phyloP scores from a whole-genome alignment of 345 rosid species.

The Hibiscus syriacus region DNA sequence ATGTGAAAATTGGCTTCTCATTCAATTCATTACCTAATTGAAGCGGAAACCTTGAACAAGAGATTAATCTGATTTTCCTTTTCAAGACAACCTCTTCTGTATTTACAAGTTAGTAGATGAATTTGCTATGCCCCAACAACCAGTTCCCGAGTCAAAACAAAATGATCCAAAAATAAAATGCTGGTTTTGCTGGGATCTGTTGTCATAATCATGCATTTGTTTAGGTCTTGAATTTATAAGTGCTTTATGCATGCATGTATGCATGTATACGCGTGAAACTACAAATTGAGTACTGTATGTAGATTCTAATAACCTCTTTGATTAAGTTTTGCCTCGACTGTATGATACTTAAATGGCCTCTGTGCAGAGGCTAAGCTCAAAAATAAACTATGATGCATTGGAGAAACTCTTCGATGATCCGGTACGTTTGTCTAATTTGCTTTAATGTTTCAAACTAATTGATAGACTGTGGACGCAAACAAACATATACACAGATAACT shows the following conservation, averaged over 20 bases:
- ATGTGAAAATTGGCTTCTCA: too few relatives aligned
- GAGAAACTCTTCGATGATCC: slow-evolving; percentile 59
- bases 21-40: too few relatives aligned
- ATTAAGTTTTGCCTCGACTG: neutral
- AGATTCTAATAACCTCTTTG: neutral
- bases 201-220: neutral
- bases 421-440: slow-evolving; percentile 29
- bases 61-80: too few relatives aligned
- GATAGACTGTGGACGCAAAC: neutral
- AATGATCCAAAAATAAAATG: too few relatives aligned
- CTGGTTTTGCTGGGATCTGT: too few relatives aligned
- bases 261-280: neutral
- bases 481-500: neutral
- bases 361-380: slow-evolving; percentile 59
- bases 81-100: too few relatives aligned
- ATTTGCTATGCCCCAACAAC: too few relatives aligned
- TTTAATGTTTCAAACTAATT: neutral
- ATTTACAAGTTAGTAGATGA: too few relatives aligned
- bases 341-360: slow-evolving; percentile 5
- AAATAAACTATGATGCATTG: slow-evolving; percentile 62
- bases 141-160: too few relatives aligned
- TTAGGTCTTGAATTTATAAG: neutral
- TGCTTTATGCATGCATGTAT: neutral
- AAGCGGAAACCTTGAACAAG: too few relatives aligned
- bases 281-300: neutral